Base-by-base conservation (phyloP, 2,329 filamentous ascomycete species). In the Paraphoma sp. region DNA sequence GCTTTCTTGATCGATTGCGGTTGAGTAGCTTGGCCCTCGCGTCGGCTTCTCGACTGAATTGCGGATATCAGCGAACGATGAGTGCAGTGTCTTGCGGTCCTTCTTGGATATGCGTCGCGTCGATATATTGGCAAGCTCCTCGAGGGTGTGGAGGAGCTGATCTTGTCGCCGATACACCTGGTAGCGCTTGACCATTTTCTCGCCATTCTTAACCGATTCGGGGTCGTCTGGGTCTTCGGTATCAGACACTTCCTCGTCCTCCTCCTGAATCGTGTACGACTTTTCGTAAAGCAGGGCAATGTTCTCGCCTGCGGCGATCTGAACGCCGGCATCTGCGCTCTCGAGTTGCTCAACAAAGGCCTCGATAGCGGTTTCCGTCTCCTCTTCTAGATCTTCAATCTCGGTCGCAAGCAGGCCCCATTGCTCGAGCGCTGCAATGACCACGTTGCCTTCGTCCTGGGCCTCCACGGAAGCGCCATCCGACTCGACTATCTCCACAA, bases 261-360 rank as follows among this genome's bases (percentile, higher is more conserved):
- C 83, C 65, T 86, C 85, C 47, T 80, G 78, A 36, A 83, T 81
- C 0, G 83, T 85, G 72, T 84, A 87, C 56, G 84, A 86, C 59
- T 90, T 89, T 75, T 97, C 93, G 68, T 91, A 94, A 10, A 96
- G 81, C 9, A 96, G 81, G 0, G 92, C 92, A 56, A 96, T 93
- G 73, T 91, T 91, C 69, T 89, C 86, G 3, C 89, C 92, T 0
- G 92, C 89, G 3, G 89, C 87, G 45, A 92, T 87, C 69, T 95
- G 91, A 1, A 96, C 90, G 8, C 84, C 81, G 0, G 87, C 80
- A 56, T 92, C 88, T 31, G 83, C 83, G 72, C 90, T 92, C 57
- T 93, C 88, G 16, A 97, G 88, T 76, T 96, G 93, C 46, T 96
- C 92, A 42, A 91, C 87, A 65, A 97, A 92, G 1, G 89, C 88